These are phyloP conservation scores for Yamadazyma kitorensis DNA, from an alignment of 805 yeast species.

Conservation along the genomic window DNA sequence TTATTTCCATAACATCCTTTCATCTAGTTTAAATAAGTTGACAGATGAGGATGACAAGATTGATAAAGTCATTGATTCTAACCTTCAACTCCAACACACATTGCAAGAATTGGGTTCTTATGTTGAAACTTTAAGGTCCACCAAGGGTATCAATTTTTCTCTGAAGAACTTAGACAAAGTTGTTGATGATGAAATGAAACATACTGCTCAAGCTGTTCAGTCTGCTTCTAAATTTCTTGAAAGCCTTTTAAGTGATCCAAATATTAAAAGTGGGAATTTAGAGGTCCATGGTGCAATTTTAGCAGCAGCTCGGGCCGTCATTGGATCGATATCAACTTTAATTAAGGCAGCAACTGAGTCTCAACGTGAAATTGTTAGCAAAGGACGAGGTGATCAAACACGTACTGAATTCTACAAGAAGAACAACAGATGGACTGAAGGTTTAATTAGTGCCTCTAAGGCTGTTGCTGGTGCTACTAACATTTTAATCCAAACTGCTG, in stretches of 20 bases:
- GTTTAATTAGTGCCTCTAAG: slow-evolving; percentile 84
- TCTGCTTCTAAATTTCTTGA: slow-evolving; percentile 61
- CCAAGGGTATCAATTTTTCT: slow-evolving; percentile 24
- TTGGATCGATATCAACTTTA: slow-evolving; percentile 70
- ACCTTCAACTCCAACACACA: slow-evolving; percentile 68
- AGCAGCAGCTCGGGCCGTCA: slow-evolving; percentile 75
- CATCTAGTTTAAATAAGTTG: slow-evolving; percentile 49
- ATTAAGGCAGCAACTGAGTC: slow-evolving; percentile 76
- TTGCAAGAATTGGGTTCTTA: slow-evolving; percentile 56
- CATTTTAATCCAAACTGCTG: slow-evolving; percentile 79
- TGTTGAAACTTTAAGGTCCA: slow-evolving; percentile 51
- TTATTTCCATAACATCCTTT: slow-evolving; percentile 58
- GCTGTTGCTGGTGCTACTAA: slow-evolving; percentile 83
- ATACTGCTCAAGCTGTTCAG: slow-evolving; percentile 68
- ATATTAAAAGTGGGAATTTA: slow-evolving; percentile 52
- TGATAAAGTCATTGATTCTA: slow-evolving; percentile 73
- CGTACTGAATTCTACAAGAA: slow-evolving; percentile 78
- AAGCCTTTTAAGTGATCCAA: slow-evolving; percentile 51
- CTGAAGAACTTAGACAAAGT: slow-evolving; percentile 61
- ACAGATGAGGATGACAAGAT: slow-evolving; percentile 62
- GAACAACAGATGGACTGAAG: slow-evolving; percentile 92
- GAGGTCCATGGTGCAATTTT: slow-evolving; percentile 76
- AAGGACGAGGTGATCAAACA: slow-evolving; percentile 63
- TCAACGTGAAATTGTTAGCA: slow-evolving; percentile 75
- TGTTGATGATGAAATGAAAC: slow-evolving; percentile 70